Conservation (phyloP, 2,329 filamentous ascomycete genomes). For the Diaporthe citri region DNA sequence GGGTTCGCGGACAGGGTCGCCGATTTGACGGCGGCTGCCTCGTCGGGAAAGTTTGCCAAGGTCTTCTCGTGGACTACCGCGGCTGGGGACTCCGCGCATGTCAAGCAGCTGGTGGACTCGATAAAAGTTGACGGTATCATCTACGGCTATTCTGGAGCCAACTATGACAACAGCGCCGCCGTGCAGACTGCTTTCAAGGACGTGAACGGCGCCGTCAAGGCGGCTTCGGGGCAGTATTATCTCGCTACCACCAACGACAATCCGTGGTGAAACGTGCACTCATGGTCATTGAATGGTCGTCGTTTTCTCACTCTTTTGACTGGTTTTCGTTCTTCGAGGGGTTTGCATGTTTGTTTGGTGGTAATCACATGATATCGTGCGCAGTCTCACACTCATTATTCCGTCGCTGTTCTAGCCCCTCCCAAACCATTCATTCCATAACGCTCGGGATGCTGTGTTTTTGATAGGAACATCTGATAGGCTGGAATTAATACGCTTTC, state of each 20-base stretch:
- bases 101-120: neutral
- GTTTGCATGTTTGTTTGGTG: neutral
- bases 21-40: neutral
- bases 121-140: neutral
- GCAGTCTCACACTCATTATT: neutral
- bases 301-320: neutral
- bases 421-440: neutral
- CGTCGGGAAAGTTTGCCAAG: neutral
- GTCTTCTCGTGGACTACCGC: neutral
- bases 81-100: neutral
- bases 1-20: neutral
- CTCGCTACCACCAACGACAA: neutral
- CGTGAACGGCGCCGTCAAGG: neutral
- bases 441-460: neutral
- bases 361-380: neutral
- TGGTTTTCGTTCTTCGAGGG: neutral
- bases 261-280: neutral
- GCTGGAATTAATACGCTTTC: neutral
- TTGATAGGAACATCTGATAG: neutral
- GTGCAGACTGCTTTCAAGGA: neutral
- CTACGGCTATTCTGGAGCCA: neutral
- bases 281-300: rapidly evolving
- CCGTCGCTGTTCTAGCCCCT: neutral
- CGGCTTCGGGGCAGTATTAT: neutral
- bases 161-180: neutral